A percentile compares a stretch with the other conserved stretches of the same genome.
phyloP scores from a whole-genome alignment of 176 grass and related monocot genomes.

The Coix lacrymajobi region DNA sequence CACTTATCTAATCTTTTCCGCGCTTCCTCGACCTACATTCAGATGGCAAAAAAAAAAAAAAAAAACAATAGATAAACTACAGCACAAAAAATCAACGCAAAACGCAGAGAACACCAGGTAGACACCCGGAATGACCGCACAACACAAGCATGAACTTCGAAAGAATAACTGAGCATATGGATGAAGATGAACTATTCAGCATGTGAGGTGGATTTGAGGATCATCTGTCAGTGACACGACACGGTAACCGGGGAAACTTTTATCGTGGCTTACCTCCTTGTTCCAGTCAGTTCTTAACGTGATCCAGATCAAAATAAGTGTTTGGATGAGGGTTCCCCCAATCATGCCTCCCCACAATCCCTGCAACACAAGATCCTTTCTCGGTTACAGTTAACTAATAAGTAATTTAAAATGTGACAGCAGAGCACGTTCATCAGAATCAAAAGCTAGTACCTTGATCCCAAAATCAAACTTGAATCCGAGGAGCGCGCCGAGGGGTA shows the following conservation, averaged over 20 bases:
- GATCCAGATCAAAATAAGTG: slow-evolving; percentile 69
- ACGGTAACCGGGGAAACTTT: neutral
- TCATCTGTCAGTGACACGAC: neutral
- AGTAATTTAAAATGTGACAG: neutral
- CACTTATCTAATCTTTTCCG: slow-evolving; percentile 70
- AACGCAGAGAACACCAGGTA: neutral
- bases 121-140: neutral
- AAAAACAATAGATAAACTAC: neutral
- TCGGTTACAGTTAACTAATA: neutral
- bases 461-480: slow-evolving; percentile 72
- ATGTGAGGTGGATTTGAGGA: slow-evolving; percentile 23
- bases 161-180: neutral
- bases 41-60: neutral
- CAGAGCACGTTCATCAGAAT: neutral
- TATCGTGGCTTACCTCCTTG: slow-evolving; percentile 55
- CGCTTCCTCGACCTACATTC: slow-evolving; percentile 53
- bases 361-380: slow-evolving; percentile 26
- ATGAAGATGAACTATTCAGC: neutral
- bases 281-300: slow-evolving; percentile 81
- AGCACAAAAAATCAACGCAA: neutral
- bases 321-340: slow-evolving; percentile 65
- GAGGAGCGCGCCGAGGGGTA: slow-evolving; percentile 57
- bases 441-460: slow-evolving; percentile 53
- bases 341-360: slow-evolving; percentile 90
- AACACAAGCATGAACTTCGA: neutral